Conservation (phyloP, 208 protist species). For the Angomonas deanei region DNA sequence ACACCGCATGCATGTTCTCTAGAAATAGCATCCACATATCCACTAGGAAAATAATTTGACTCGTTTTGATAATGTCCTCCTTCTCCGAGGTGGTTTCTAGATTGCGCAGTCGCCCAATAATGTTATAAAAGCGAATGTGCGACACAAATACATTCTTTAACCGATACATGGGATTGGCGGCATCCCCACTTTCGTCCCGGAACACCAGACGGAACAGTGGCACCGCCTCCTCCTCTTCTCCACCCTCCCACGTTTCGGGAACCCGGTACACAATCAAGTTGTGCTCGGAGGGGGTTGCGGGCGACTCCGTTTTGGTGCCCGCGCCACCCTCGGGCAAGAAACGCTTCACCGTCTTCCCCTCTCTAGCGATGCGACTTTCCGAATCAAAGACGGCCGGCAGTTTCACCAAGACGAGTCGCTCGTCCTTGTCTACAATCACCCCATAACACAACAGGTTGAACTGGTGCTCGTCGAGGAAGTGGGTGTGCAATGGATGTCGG, state of each 20-base stretch:
- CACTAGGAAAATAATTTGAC: neutral
- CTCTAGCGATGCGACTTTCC: neutral
- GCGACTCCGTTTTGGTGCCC: conserved; percentile 52
- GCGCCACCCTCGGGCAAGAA: conserved; percentile 45
- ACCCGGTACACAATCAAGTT: conserved; percentile 75
- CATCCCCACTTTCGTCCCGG: conserved; percentile 61
- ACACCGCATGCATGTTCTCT: neutral
- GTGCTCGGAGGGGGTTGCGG: conserved; percentile 68
- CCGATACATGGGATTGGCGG: conserved; percentile 49
- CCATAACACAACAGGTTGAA: conserved; percentile 84
- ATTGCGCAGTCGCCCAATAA: neutral
- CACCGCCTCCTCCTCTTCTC: conserved; percentile 6
- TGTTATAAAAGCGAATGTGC: conserved; percentile 26
- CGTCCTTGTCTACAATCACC: conserved; percentile 57
- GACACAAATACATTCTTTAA: conserved; percentile 78
- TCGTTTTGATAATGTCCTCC: neutral
- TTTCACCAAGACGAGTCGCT: conserved; percentile 57
- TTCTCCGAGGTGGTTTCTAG: neutral
- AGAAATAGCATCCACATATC: neutral
- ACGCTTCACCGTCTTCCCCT: neutral
- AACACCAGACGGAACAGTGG: conserved; percentile 78
- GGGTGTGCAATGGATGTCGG: conserved; percentile 46
- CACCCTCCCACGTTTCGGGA: conserved; percentile 7
- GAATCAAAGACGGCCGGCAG: conserved; percentile 20
- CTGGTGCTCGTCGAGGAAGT: conserved; percentile 55